Evolutionary conservation across 257 asterid genomes (phyloP).

Genomic region (Solanum habrochaites): DNA sequence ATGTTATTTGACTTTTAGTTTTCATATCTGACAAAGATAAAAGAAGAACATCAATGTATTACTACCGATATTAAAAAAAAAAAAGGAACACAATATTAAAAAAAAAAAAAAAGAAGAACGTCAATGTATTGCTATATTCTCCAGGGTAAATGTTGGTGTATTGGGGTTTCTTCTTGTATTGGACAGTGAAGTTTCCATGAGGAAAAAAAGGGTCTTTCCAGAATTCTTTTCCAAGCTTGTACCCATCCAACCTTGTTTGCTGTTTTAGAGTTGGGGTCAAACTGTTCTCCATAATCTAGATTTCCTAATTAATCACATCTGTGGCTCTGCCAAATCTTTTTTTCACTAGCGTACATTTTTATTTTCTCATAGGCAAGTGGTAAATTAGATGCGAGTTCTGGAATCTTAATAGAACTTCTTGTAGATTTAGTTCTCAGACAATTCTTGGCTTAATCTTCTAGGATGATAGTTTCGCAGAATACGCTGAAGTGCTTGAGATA

Average conservation of each 20-base stretch:
- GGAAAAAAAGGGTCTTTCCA: not conserved
- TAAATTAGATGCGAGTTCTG: not conserved
- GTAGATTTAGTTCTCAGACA: not conserved
- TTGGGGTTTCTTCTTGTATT: not conserved
- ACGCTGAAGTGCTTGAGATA: not conserved
- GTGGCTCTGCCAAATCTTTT: not conserved
- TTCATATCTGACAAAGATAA: not conserved
- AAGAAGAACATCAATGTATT: not conserved
- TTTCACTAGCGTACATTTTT: not conserved
- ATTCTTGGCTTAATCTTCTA: not conserved
- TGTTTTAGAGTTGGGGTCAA: not conserved
- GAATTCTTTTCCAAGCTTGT: not conserved
- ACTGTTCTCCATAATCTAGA: not conserved
- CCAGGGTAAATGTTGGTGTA: not conserved
- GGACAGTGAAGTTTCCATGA: not conserved
- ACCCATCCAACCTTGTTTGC: not conserved
- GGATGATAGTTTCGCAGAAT: not conserved
- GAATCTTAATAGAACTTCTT: not conserved
- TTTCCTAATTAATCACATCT: not conserved
- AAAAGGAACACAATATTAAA: not conserved
- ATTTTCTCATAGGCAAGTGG: not conserved
- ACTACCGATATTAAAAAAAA: not conserved
- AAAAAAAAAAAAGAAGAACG: not conserved
- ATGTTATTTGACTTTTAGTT: not conserved
- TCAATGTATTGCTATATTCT: not conserved